Percentiles rank a stretch among this genome's conserved stretches.
These are phyloP conservation scores for Rhynchospora pubera DNA, from an alignment of 176 grass and related monocot species.

Conservation along the genomic window DNA sequence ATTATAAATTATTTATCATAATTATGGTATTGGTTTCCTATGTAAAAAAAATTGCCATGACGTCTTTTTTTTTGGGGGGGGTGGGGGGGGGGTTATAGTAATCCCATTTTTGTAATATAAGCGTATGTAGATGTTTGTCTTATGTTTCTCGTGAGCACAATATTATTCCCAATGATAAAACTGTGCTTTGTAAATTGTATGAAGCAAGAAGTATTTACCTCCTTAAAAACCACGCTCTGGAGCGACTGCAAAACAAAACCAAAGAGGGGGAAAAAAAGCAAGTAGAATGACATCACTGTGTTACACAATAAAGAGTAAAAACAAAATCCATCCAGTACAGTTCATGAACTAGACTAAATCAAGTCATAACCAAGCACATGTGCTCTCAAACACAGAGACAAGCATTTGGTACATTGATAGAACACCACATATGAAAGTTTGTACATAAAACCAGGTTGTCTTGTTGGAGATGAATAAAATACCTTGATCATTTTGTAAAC, in stretches of 20 bases:
- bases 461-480: neutral
- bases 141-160: neutral
- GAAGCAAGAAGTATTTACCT: constrained; percentile 36
- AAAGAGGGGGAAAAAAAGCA: neutral
- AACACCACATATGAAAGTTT: neutral
- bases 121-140: neutral
- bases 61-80: no score
- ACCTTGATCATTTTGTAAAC: constrained; percentile 99
- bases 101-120: no score
- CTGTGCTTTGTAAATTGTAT: neutral
- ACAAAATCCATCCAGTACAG: constrained; percentile 12
- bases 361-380: neutral
- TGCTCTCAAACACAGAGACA: no score
- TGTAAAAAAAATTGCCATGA: neutral
- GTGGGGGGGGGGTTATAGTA: no score
- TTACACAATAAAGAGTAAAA: neutral
- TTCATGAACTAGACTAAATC: neutral
- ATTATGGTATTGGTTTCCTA: neutral
- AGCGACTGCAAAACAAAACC: constrained; percentile 72
- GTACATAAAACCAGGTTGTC: neutral
- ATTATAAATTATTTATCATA: no score
- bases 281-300: constrained; percentile 7
- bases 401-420: neutral
- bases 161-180: neutral
- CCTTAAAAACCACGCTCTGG: constrained; percentile 98